Evolutionary conservation across 495 filamentous ascomycete genomes (phyloP).

Genomic region (Cairneyella variabilis): DNA sequence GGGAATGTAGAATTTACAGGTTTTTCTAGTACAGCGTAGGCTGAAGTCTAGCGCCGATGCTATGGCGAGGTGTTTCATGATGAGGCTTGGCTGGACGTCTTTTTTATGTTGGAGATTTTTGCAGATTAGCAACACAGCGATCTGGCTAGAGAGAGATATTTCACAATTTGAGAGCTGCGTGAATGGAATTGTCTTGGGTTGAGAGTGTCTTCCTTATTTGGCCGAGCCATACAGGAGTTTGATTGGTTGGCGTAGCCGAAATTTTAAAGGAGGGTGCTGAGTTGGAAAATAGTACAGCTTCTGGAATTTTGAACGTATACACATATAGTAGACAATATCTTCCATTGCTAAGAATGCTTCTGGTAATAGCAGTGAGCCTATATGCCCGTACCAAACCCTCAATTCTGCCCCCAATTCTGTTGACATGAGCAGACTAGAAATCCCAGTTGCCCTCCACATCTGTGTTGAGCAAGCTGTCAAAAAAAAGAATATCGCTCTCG

Average conservation of each 20-base stretch:
- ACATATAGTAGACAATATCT: neutral
- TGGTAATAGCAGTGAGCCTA: neutral
- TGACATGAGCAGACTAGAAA: neutral
- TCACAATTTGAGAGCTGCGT: neutral
- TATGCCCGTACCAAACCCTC: neutral
- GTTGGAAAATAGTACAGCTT: too few species aligned
- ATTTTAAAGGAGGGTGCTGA: neutral
- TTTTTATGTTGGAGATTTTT: neutral
- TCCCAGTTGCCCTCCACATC: conserved; percentile 18
- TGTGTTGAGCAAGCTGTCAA: conserved; percentile 17
- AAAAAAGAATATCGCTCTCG: conserved; percentile 17
- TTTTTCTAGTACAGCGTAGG: too few species aligned
- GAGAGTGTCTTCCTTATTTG: neutral
- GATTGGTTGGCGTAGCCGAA: neutral
- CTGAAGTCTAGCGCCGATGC: too few species aligned
- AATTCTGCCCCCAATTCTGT: neutral
- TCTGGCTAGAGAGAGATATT: neutral
- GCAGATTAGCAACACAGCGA: neutral
- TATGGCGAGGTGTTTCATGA: too few species aligned
- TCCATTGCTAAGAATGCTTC: neutral
- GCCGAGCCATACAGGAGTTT: neutral
- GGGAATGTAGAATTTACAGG: too few species aligned
- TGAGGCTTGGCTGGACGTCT: neutral
- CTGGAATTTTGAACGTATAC: neutral
- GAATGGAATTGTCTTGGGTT: neutral